Evolutionary conservation across 768 basidiomycete species (phyloP).

Genomic region (Sutorius australiensis): DNA sequence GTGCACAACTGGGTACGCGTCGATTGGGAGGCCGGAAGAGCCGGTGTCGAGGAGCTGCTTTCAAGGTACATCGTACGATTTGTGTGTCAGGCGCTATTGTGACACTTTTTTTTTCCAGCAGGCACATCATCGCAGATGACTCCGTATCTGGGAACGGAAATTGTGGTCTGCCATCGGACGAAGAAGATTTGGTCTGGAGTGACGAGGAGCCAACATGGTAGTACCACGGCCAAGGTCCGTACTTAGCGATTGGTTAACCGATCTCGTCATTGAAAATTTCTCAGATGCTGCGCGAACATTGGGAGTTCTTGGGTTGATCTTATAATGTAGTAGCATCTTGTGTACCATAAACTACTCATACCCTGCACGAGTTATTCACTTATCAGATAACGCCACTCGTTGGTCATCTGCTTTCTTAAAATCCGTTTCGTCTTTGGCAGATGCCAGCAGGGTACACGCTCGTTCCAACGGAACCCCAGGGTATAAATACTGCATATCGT

Average conservation of each 20-base stretch:
- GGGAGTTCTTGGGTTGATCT: not conserved
- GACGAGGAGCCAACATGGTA: constrained; percentile 41
- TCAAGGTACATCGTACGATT: constrained; percentile 41
- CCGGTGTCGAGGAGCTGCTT: constrained; percentile 67
- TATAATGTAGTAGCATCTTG: not conserved
- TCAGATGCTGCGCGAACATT: not conserved
- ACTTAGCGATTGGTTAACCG: not conserved
- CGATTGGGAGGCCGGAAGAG: constrained; percentile 75
- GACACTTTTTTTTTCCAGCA: constrained; percentile 6
- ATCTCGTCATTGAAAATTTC: not conserved
- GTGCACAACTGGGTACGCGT: constrained; percentile 87
- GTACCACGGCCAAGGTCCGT: not conserved
- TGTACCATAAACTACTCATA: not conserved
- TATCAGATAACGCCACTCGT: constrained; percentile 12
- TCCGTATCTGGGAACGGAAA: constrained; percentile 33
- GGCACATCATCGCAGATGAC: constrained; percentile 23
- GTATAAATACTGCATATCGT: not conserved
- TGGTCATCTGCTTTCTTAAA: not conserved
- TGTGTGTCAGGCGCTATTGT: not conserved
- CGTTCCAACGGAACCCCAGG: constrained; percentile 14
- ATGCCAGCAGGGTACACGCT: constrained; percentile 19
- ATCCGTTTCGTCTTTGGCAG: not conserved
- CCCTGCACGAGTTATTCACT: not conserved
- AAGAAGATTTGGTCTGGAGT: constrained; percentile 51
- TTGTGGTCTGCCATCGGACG: constrained; percentile 46